Conservation (phyloP, 2,329 filamentous ascomycete genomes). For the Cryphonectria japonica region DNA sequence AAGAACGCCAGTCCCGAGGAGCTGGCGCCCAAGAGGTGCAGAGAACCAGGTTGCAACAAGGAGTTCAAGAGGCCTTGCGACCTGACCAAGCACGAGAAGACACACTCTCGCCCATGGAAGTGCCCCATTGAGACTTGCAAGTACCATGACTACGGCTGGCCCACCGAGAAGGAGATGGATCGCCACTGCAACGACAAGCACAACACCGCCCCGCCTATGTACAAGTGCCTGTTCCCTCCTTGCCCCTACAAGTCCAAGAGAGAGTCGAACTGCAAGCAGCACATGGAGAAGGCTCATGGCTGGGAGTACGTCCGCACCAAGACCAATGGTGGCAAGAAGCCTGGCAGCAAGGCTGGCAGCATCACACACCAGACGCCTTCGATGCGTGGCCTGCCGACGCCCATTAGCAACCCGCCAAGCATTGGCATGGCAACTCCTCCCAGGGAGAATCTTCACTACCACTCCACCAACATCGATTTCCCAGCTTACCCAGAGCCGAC, state of each 20-base stretch:
- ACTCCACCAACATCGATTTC: conserved; percentile 50
- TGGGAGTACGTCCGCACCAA: conserved; percentile 93
- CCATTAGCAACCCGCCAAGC: conserved; percentile 58
- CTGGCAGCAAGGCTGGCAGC: conserved; percentile 48
- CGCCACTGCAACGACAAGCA: conserved; percentile 97
- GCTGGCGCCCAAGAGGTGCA: conserved; percentile 78
- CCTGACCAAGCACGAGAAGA: conserved; percentile 97
- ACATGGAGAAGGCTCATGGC: conserved; percentile 96
- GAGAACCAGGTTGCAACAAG: conserved; percentile 77
- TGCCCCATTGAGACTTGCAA: conserved; percentile 83
- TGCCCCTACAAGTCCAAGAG: conserved; percentile 96
- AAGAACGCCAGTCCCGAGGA: conserved; percentile 89
- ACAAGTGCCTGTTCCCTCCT: conserved; percentile 78
- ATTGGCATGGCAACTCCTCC: conserved; percentile 61
- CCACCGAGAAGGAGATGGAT: conserved; percentile 96
- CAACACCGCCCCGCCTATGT: conserved; percentile 77
- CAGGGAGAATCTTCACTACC: conserved; percentile 48
- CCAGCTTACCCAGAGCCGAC: conserved; percentile 50
- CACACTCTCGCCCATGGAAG: conserved; percentile 95
- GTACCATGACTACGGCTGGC: conserved; percentile 88
- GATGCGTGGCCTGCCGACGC: conserved; percentile 65
- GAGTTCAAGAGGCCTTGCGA: conserved; percentile 97
- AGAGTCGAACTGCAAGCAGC: conserved; percentile 96
- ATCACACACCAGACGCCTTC: conserved; percentile 59
- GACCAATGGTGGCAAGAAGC: conserved; percentile 75